Conservation (phyloP, 768 basidiomycete species). For the Mycena galopus region DNA sequence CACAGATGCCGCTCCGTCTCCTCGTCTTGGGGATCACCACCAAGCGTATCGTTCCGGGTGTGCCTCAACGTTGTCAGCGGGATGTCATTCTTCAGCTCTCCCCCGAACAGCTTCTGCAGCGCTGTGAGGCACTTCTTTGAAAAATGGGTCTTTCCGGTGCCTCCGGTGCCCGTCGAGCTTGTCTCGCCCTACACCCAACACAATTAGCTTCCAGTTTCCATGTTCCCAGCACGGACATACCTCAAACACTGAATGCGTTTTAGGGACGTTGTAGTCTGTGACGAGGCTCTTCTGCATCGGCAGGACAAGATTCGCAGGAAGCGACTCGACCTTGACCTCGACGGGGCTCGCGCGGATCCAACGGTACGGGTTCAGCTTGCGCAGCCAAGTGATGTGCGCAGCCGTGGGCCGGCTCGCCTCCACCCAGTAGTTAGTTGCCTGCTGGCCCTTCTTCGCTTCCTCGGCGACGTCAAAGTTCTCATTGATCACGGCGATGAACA, state of each 20-base stretch:
- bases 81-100: slow-evolving; percentile 66
- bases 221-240: neutral
- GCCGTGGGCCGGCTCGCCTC: slow-evolving; percentile 48
- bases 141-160: slow-evolving; percentile 54
- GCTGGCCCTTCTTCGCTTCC: slow-evolving; percentile 86
- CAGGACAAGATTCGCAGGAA: slow-evolving; percentile 82
- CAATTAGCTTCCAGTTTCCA: neutral
- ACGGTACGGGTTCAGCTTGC: slow-evolving; percentile 88
- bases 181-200: slow-evolving; percentile 36
- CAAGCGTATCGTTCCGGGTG: slow-evolving; percentile 48
- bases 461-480: slow-evolving; percentile 96
- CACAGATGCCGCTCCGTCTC: slow-evolving; percentile 84
- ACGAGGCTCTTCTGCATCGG: slow-evolving; percentile 85
- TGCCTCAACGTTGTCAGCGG: slow-evolving; percentile 70
- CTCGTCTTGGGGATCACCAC: slow-evolving; percentile 56
- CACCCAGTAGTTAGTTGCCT: slow-evolving; percentile 78
- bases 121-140: slow-evolving; percentile 69
- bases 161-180: neutral
- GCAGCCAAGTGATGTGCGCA: slow-evolving; percentile 73
- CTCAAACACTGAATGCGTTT: slow-evolving; percentile 40
- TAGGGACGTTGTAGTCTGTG: slow-evolving; percentile 64
- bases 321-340: slow-evolving; percentile 74
- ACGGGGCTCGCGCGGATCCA: slow-evolving; percentile 83
- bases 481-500: slow-evolving; percentile 98
- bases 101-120: slow-evolving; percentile 77